A percentile compares a stretch with the other conserved stretches of the same genome.
phyloP scores from a whole-genome alignment of 805 yeast species.

The Naumovozyma dairenensis region DNA sequence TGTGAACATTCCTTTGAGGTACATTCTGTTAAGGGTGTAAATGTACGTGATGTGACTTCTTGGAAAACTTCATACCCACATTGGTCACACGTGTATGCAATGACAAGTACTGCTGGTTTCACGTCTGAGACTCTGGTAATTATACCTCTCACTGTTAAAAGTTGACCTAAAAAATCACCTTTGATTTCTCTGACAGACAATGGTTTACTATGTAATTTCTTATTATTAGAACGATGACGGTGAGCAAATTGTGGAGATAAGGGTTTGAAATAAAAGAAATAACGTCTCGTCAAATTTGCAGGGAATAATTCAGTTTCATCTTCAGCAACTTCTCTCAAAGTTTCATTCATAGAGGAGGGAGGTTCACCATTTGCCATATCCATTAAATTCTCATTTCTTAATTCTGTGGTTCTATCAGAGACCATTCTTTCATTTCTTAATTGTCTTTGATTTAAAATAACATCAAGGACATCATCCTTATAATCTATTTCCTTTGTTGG shows the following conservation, averaged over 20 bases:
- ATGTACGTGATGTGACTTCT: constrained; percentile 77
- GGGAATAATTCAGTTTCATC: constrained; percentile 59
- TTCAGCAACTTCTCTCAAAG: constrained; percentile 28
- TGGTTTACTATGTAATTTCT: constrained; percentile 36
- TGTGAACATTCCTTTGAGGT: constrained; percentile 67
- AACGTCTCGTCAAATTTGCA: constrained; percentile 76
- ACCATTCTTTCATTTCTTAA: constrained; percentile 68
- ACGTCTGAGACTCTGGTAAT: constrained; percentile 94
- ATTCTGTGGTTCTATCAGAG: constrained; percentile 57
- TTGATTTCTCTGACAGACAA: constrained; percentile 84
- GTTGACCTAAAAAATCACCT: constrained; percentile 74
- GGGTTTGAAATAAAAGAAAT: constrained; percentile 80
- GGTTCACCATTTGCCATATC: constrained; percentile 20
- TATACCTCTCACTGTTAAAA: constrained; percentile 87
- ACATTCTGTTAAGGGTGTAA: constrained; percentile 83
- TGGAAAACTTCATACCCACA: constrained; percentile 97
- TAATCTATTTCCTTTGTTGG: constrained; percentile 75
- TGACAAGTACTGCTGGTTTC: constrained; percentile 81
- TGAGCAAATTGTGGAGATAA: constrained; percentile 34
- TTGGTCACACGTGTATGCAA: constrained; percentile 93
- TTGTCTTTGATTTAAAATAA: constrained; percentile 81
- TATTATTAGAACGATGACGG: constrained; percentile 14
- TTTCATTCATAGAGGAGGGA: constrained; percentile 19
- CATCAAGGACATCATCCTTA: constrained; percentile 86
- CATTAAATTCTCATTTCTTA: constrained; percentile 32